These are phyloP conservation scores for Daldinia caldariorum DNA, from an alignment of 495 filamentous ascomycete species.

Conservation along the genomic window DNA sequence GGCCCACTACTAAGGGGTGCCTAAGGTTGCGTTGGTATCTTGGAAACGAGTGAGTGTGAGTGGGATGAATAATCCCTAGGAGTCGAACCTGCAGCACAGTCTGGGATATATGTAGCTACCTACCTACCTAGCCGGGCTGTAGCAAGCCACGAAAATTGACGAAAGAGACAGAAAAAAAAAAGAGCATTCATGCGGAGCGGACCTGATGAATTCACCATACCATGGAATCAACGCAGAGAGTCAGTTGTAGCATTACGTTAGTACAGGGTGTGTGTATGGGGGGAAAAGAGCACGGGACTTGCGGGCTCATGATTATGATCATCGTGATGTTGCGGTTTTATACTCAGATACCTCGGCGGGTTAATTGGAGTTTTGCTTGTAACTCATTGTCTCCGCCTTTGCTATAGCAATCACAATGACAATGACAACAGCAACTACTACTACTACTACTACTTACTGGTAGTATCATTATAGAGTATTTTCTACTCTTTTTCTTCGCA, in stretches of 20 bases:
- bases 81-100: too few relatives aligned
- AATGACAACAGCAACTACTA: too few relatives aligned
- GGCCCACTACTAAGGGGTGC: neutral
- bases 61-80: neutral
- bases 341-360: neutral
- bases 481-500: neutral
- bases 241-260: too few relatives aligned
- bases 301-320: neutral
- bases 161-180: neutral
- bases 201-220: neutral
- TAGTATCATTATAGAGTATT: neutral
- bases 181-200: neutral
- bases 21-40: neutral
- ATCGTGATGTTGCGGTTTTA: neutral
- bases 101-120: too few relatives aligned
- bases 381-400: neutral
- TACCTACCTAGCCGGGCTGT: too few relatives aligned
- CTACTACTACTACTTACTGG: too few relatives aligned
- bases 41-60: neutral
- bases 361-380: neutral
- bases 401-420: too few relatives aligned
- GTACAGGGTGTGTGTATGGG: too few relatives aligned
- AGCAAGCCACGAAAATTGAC: neutral
- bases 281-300: neutral
- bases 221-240: neutral